Base-by-base conservation (phyloP, 495 filamentous ascomycete species). In the Endocarpon pusillum region DNA sequence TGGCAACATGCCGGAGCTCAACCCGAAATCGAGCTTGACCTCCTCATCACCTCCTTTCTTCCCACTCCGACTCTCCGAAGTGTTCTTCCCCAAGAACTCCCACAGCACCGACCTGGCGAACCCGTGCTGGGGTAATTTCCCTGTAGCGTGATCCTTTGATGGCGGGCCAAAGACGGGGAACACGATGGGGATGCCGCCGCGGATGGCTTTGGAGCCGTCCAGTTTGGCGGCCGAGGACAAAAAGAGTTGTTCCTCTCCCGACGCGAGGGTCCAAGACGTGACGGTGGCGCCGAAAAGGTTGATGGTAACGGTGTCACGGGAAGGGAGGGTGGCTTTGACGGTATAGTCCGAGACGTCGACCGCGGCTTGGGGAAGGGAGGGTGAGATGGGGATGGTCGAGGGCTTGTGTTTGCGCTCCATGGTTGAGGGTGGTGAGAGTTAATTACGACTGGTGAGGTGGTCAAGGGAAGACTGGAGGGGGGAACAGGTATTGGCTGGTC, bases 161-260 rank as follows among this genome's bases (percentile, higher is more conserved):
- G 82, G 68, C 26, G 80, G 81, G 21, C 89, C 89, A 53, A 97
- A 97, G 48, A 91, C 80, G 14, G 91, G 91, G 51, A 99, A 99
- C 3, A 99, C 91, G 21, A 99, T 57, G 5, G 91, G 91, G 40
- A 99, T 81, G 4, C 91, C 66, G 34, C 66, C 66, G 24, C 66
- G 55, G 36, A 69, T 66, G 4, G 66, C 55, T 51, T 79, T 79
- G 33, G 67, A 71, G 3, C 74, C 74, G 46, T 79, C 74, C 31
- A 78, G 47, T 35, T 57, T 59, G 14, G 86, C 81, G 37, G 73
- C 77, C 37, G 81, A 67, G 47, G 79, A 87, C 36, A 96, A 39
- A 62, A 85, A 99, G 26, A 99, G 63, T 53, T 81, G 86, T 64
- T 97, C 91, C 38, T 70, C 55, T 39, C 84, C 86, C 23, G 61